These are phyloP conservation scores for Panaeolus papilionaceus DNA, from an alignment of 768 basidiomycete species.

Conservation along the genomic window DNA sequence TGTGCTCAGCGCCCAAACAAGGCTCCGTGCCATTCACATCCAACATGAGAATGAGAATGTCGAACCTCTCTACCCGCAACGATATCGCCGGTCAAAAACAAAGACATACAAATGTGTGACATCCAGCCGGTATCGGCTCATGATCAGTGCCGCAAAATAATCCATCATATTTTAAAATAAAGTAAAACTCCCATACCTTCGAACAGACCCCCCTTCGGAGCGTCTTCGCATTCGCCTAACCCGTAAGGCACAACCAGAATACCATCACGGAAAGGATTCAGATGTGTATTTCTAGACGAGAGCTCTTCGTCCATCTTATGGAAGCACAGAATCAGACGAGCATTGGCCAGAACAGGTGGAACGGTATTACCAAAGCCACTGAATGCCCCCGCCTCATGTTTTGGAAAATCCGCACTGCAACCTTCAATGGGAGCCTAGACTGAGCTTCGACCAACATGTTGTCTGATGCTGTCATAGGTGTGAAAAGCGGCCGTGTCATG, in stretches of 20 bases:
- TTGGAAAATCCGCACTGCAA: background rate
- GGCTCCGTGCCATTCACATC: background rate
- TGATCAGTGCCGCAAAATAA: background rate
- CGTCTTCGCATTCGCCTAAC: background rate
- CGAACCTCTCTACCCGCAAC: background rate
- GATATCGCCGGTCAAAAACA: background rate
- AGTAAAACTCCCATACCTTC: background rate
- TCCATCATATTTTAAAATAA: background rate
- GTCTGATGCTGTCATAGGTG: conserved; percentile 9
- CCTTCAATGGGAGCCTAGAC: background rate
- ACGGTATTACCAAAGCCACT: background rate
- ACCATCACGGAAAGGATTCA: background rate
- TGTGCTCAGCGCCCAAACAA: background rate
- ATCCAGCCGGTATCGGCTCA: background rate
- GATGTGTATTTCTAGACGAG: conserved; percentile 7
- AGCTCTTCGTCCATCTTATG: conserved; percentile 1
- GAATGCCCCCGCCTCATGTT: background rate
- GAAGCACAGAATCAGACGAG: background rate
- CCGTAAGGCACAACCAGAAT: background rate
- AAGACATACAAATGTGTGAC: background rate
- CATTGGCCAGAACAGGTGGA: background rate
- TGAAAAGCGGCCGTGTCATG: background rate
- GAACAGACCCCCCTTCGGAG: conserved; percentile 1
- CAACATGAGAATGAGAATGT: background rate
- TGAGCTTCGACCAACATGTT: background rate